These are phyloP conservation scores for Mycena citricolor DNA, from an alignment of 1,284 basidiomycete genomes.

Conservation along the genomic window DNA sequence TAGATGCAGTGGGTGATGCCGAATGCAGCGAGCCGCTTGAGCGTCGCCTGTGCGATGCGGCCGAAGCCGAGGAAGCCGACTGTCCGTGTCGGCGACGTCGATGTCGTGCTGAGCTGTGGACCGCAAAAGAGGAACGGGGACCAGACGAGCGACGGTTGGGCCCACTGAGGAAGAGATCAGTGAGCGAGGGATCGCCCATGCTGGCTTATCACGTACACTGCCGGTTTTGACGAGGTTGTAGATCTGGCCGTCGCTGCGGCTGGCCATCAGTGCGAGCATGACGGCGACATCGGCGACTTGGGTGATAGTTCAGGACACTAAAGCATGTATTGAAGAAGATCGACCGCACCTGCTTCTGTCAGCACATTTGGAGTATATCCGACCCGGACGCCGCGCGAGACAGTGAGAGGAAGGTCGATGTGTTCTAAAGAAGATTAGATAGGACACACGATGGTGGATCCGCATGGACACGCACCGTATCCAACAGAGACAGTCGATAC, in stretches of 20 bases:
- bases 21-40: constrained; percentile 78
- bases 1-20: constrained; percentile 72
- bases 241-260: constrained; percentile 71
- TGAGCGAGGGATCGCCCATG: constrained; percentile 1
- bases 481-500: constrained; percentile 92
- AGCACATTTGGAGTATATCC: constrained; percentile 93
- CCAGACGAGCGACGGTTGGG: constrained; percentile 60
- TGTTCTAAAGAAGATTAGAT: constrained; percentile 61
- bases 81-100: constrained; percentile 56
- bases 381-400: constrained; percentile 67
- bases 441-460: not conserved
- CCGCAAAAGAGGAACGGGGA: constrained; percentile 81
- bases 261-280: constrained; percentile 90
- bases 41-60: constrained; percentile 82
- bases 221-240: constrained; percentile 68
- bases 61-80: constrained; percentile 94
- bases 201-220: constrained; percentile 42
- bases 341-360: constrained; percentile 72
- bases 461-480: constrained; percentile 57
- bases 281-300: constrained; percentile 84
- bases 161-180: constrained; percentile 47
- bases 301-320: not conserved
- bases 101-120: constrained; percentile 66
- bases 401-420: constrained; percentile 65
- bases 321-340: not conserved